Conservation (phyloP, 2,329 filamentous ascomycete species). For the Fusarium proliferatum region DNA sequence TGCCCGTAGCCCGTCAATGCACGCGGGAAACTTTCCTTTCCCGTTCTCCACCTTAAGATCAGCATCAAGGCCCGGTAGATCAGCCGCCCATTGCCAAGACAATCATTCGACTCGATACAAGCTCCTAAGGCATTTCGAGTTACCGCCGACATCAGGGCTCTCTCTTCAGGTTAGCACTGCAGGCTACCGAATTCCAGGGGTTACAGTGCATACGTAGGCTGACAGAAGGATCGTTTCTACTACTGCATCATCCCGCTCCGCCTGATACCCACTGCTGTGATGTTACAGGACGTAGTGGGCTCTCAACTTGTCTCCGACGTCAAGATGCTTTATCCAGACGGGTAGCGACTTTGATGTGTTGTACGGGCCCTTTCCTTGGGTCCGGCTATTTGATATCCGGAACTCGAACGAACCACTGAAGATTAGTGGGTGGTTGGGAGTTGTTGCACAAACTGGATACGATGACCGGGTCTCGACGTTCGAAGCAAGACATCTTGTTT, state of each 20-base stretch:
- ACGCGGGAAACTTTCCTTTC: conserved; percentile 17
- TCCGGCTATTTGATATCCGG: background rate
- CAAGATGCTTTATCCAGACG: background rate
- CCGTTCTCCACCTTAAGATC: conserved; percentile 13
- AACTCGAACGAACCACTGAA: background rate
- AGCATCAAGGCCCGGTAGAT: background rate
- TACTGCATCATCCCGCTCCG: conserved; percentile 26
- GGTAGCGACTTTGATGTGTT: conserved; percentile 12
- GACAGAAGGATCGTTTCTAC: conserved; percentile 22
- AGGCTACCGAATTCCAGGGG: conserved; percentile 14
- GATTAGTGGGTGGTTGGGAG: background rate
- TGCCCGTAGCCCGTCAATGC: conserved; percentile 5
- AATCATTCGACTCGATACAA: background rate
- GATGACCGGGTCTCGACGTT: conserved; percentile 8
- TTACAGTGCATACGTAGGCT: conserved; percentile 8
- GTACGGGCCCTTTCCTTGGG: conserved; percentile 4
- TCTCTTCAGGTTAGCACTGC: conserved; percentile 17
- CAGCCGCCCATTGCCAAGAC: conserved; percentile 9
- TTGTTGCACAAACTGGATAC: conserved; percentile 31
- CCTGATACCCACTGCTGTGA: conserved; percentile 7
- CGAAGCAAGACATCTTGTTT: conserved; percentile 14
- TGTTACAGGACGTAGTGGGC: conserved; percentile 5
- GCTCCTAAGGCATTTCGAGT: background rate
- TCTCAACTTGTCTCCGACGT: conserved; percentile 1
- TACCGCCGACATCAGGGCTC: conserved; percentile 18